Conservation (phyloP, 371 early-diverging fungal species). For the Caulochytrium protostelioides region DNA sequence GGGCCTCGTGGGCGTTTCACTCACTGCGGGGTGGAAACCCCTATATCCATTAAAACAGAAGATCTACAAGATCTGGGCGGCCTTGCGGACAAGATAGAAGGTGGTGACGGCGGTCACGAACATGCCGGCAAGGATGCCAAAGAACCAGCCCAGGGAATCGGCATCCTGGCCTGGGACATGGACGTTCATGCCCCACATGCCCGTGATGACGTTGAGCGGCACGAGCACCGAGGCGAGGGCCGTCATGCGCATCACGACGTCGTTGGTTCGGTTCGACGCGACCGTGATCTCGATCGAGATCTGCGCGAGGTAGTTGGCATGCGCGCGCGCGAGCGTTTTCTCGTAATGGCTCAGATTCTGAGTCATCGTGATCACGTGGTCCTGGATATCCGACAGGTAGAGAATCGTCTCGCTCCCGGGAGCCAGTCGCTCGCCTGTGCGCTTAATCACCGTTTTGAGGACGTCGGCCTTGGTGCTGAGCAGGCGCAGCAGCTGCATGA, state of each 20-base stretch:
- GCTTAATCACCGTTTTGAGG: slow-evolving; percentile 49
- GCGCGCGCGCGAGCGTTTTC: slow-evolving; percentile 67
- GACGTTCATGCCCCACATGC: slow-evolving; percentile 85
- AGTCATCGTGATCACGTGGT: slow-evolving; percentile 82
- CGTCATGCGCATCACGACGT: slow-evolving; percentile 70
- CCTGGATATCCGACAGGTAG: slow-evolving; percentile 84
- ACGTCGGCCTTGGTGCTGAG: slow-evolving; percentile 61
- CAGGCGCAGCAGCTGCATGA: slow-evolving; percentile 48
- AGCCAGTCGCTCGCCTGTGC: slow-evolving; percentile 29
- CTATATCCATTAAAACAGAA: background rate
- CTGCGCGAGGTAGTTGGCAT: slow-evolving; percentile 87
- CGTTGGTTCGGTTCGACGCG: slow-evolving; percentile 60
- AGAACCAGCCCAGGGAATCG: slow-evolving; percentile 48
- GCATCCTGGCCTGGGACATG: slow-evolving; percentile 16
- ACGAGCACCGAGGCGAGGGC: slow-evolving; percentile 77
- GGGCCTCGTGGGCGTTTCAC: background rate
- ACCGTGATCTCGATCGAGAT: slow-evolving; percentile 86
- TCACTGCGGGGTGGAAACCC: background rate
- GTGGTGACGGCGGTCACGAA: slow-evolving; percentile 1
- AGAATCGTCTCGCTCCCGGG: slow-evolving; percentile 38
- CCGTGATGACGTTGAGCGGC: slow-evolving; percentile 84
- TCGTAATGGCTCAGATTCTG: slow-evolving; percentile 75
- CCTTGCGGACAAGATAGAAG: background rate
- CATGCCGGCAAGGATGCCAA: slow-evolving; percentile 44
- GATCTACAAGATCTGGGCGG: background rate